These are phyloP conservation scores for Tetrapyrgos nigripes DNA, from an alignment of 1,284 basidiomycete species.

Conservation along the genomic window DNA sequence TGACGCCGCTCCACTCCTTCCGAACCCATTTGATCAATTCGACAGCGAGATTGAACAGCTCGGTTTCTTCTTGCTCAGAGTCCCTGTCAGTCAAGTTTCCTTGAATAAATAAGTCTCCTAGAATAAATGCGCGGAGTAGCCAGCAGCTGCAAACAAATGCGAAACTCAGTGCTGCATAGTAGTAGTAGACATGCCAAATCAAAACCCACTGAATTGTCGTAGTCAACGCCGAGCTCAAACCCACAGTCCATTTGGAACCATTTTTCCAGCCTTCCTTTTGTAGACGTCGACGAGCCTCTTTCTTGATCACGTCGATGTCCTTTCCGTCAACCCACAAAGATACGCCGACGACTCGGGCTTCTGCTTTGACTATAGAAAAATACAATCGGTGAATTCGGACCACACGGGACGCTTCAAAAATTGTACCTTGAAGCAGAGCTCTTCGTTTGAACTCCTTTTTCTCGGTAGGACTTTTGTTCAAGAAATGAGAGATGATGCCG, in stretches of 20 bases:
- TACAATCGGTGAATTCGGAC: no score
- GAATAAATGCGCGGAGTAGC: constrained; percentile 43
- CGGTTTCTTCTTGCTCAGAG: no score
- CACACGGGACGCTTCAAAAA: background rate
- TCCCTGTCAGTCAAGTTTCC: constrained; percentile 8
- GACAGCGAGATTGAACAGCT: constrained; percentile 37
- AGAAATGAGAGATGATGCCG: constrained; percentile 37
- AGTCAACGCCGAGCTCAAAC: constrained; percentile 41
- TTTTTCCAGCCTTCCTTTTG: constrained; percentile 42
- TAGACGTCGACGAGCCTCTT: constrained; percentile 39
- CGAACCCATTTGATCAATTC: constrained; percentile 48
- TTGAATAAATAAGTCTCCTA: constrained; percentile 19
- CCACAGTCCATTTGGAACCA: no score
- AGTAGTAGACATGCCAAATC: no score
- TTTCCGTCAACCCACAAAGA: constrained; percentile 35
- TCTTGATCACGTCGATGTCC: constrained; percentile 29
- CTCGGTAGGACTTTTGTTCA: constrained; percentile 32
- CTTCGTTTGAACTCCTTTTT: constrained; percentile 38
- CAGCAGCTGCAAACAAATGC: constrained; percentile 34
- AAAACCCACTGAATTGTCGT: constrained; percentile 45
- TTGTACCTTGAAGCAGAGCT: background rate
- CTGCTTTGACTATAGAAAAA: constrained; percentile 32
- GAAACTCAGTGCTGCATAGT: no score
- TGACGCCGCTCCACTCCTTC: constrained; percentile 38
- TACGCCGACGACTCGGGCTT: constrained; percentile 32